These are phyloP conservation scores for Pyrenophora seminiperda DNA, from an alignment of 2,329 filamentous ascomycete genomes.

Conservation along the genomic window DNA sequence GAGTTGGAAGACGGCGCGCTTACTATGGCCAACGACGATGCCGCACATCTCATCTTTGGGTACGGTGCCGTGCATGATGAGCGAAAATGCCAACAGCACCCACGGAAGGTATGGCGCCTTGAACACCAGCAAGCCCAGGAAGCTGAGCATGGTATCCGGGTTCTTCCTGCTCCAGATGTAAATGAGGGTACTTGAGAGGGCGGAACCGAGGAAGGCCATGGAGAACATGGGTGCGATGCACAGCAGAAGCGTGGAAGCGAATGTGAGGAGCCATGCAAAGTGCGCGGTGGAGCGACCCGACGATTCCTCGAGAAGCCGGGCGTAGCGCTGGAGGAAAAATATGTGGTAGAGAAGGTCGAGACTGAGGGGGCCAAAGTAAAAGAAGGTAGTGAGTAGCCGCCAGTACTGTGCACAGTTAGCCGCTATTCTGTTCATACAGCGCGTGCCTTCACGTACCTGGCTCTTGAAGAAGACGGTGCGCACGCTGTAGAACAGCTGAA, in stretches of 20 bases:
- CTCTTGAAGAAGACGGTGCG: conserved; percentile 88
- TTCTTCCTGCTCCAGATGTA: conserved; percentile 98
- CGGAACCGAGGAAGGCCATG: conserved; percentile 92
- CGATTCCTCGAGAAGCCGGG: conserved; percentile 90
- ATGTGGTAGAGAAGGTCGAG: conserved; percentile 96
- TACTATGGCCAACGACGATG: conserved; percentile 84
- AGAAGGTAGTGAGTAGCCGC: conserved; percentile 93
- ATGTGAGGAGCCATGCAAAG: conserved; percentile 92
- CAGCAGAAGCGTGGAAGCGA: conserved; percentile 79
- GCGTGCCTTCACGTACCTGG: conserved; percentile 66
- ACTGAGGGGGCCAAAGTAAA: conserved; percentile 94
- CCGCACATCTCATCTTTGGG: conserved; percentile 97
- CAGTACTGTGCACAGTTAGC: conserved; percentile 71
- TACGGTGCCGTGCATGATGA: conserved; percentile 85
- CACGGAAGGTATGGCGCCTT: conserved; percentile 93
- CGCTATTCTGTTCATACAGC: background rate
- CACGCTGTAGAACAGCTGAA: conserved; percentile 97
- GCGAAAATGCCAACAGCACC: conserved; percentile 91
- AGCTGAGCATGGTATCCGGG: conserved; percentile 83
- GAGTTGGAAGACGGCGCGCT: conserved; percentile 18
- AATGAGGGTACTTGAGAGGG: conserved; percentile 88
- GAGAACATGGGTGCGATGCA: conserved; percentile 83
- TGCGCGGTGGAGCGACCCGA: conserved; percentile 89
- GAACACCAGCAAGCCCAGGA: conserved; percentile 87
- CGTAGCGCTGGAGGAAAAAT: conserved; percentile 97